Evolutionary conservation across 169 alveolate species (phyloP), one percentile per base, ranked within the genome.

Genomic region (Plasmodium berghei): DNA sequence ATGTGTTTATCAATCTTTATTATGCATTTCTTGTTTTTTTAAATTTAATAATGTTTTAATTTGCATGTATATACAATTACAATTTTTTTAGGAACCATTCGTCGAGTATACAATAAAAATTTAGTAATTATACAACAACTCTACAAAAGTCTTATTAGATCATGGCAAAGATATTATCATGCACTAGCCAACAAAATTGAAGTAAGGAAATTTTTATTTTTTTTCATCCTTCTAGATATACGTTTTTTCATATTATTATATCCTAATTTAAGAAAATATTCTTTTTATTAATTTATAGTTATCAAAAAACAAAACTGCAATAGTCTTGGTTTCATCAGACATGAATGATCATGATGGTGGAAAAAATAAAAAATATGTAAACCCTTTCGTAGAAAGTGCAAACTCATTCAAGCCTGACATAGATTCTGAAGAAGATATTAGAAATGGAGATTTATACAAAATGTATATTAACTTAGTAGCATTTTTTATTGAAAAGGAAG

Each of bases 381-480:
- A 80, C 26, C 90, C 83, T 14, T 52, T 80, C 2, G 22, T 80
- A 34, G 28, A 34, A 28, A 66, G 63, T 14, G 83, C 34, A n/a
- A 80, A 61, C 46, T 49, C 77, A 26, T 63, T 80, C 67, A 52
- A 71, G 18, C 77, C 67, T 20, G 56, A 80, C 40, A 66, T 80
- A 10, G 83, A 80, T 66, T 80, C 83, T 67, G 72, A 80, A 46
- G 83, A 80, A 54, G 24, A 66, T 26, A 80, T 80, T 66, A 80
- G 40, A 34, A 34, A 34, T 3, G 8, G 42, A 4, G 8, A 34
- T 3, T 3, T 34, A 34, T 22, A 22, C 26, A 22, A 22, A 56
- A 64, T 80, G 90, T 80, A 16, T 66, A 26, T 80, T 66, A 66
- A 80, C 67, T 70, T 80, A 59, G 52, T 80, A 55, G 72, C 83